Percentiles rank a stretch among this genome's conserved stretches.
These are phyloP conservation scores for Pleodorina starrii DNA, from an alignment of 139 green algal genomes.

Conservation along the genomic window DNA sequence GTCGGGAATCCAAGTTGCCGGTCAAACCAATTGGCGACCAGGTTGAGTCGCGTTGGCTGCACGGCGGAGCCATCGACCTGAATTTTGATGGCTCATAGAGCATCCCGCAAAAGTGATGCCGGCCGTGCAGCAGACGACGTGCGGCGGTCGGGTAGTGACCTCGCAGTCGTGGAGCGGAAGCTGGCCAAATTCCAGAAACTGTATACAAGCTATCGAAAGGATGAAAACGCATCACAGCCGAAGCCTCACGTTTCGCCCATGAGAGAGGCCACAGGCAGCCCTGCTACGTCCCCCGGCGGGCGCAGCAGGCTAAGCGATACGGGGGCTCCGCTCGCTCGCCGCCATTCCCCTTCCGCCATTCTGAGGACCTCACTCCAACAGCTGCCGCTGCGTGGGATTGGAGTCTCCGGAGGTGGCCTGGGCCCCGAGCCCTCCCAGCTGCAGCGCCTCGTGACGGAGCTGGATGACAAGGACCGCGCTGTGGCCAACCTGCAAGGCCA, in stretches of 20 bases:
- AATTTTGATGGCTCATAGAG: background rate
- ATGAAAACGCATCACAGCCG: background rate
- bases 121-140: background rate
- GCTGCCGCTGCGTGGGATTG: no score
- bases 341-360: background rate
- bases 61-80: background rate
- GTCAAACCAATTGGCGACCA: slow-evolving; percentile 6
- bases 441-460: slow-evolving; percentile 23
- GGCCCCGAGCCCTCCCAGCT: background rate
- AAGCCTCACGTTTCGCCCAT: background rate
- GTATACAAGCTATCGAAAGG: slow-evolving; percentile 26
- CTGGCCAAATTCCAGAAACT: slow-evolving; percentile 2
- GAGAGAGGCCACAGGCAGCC: background rate
- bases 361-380: background rate
- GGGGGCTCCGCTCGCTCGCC: background rate
- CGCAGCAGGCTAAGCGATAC: background rate
- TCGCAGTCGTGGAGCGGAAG: slow-evolving; percentile 26
- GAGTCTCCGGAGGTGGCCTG: background rate
- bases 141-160: background rate
- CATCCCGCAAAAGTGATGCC: background rate
- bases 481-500: background rate
- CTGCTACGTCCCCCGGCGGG: background rate
- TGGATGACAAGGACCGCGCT: background rate
- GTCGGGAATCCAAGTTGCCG: no score
- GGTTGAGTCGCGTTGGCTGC: background rate